Percentiles rank a stretch among this genome's conserved stretches.
Evolutionary conservation across 2,329 filamentous ascomycete species (phyloP).

Genomic region (Alternaria sp.): DNA sequence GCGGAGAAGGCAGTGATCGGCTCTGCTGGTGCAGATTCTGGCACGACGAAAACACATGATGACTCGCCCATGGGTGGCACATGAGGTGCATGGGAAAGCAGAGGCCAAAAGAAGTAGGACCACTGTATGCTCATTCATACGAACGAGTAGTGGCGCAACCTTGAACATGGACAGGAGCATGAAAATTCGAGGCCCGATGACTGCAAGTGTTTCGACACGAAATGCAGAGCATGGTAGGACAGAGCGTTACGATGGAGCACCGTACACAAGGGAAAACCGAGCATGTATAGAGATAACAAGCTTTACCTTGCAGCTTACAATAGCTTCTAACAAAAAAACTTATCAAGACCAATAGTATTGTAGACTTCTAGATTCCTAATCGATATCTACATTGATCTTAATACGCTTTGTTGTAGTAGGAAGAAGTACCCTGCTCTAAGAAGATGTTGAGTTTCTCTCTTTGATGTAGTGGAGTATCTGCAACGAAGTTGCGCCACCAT

Average conservation of each 20-base stretch:
- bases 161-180: neutral
- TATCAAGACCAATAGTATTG: too few relatives aligned
- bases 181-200: neutral
- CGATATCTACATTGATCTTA: too few relatives aligned
- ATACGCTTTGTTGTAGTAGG: too few relatives aligned
- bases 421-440: too few relatives aligned
- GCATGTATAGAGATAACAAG: too few relatives aligned
- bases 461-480: too few relatives aligned
- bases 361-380: too few relatives aligned
- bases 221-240: neutral
- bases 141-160: neutral
- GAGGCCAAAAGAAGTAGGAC: neutral
- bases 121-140: neutral
- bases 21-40: neutral
- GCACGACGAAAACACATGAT: constrained; percentile 3
- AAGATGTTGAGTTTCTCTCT: too few relatives aligned
- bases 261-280: too few relatives aligned
- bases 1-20: constrained; percentile 6
- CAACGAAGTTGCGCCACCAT: too few relatives aligned
- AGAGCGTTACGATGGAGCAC: neutral
- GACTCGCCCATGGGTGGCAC: constrained; percentile 23
- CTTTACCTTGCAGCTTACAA: too few relatives aligned
- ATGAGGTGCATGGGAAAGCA: constrained; percentile 10
- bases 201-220: neutral
- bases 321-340: too few relatives aligned